These are phyloP conservation scores for Coniferiporia sulphurascens DNA, from an alignment of 1,284 basidiomycete genomes.

Conservation along the genomic window DNA sequence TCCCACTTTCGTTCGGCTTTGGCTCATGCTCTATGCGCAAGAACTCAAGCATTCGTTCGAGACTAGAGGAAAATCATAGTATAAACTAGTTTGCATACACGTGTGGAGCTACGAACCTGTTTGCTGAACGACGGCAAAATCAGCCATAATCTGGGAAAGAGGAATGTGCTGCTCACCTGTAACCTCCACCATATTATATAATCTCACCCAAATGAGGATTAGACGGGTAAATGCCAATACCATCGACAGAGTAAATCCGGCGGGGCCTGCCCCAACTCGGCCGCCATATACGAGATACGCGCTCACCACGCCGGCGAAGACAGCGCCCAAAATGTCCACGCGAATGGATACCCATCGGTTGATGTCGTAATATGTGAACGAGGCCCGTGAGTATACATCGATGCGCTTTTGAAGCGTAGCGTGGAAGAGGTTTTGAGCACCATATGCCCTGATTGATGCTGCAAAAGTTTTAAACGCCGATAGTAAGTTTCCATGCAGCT, in stretches of 20 bases:
- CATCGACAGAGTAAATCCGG: constrained; percentile 21
- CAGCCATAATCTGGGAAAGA: neutral
- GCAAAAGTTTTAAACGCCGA: constrained; percentile 22
- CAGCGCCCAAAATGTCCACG: constrained; percentile 18
- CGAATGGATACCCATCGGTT: constrained; percentile 22
- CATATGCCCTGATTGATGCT: constrained; percentile 26
- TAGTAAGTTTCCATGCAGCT: neutral
- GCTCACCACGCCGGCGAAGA: constrained; percentile 19
- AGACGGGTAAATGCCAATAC: constrained; percentile 9
- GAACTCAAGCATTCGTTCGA: constrained; percentile 42
- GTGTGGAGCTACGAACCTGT: constrained; percentile 9
- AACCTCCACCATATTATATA: constrained; percentile 20
- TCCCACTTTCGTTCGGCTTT: constrained; percentile 18
- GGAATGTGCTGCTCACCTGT: constrained; percentile 6
- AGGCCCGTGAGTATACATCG: constrained; percentile 19
- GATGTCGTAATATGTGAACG: constrained; percentile 22
- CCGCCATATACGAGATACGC: constrained; percentile 20
- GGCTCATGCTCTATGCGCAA: constrained; percentile 40
- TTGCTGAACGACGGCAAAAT: constrained; percentile 2
- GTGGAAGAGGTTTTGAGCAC: constrained; percentile 21
- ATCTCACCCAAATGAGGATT: constrained; percentile 20
- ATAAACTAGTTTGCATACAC: neutral
- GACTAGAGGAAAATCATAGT: constrained; percentile 17
- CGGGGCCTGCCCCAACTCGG: constrained; percentile 10
- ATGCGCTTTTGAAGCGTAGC: constrained; percentile 20